Base-by-base conservation (phyloP, 2,329 filamentous ascomycete genomes). In the Chrysosporium queenslandicum region DNA sequence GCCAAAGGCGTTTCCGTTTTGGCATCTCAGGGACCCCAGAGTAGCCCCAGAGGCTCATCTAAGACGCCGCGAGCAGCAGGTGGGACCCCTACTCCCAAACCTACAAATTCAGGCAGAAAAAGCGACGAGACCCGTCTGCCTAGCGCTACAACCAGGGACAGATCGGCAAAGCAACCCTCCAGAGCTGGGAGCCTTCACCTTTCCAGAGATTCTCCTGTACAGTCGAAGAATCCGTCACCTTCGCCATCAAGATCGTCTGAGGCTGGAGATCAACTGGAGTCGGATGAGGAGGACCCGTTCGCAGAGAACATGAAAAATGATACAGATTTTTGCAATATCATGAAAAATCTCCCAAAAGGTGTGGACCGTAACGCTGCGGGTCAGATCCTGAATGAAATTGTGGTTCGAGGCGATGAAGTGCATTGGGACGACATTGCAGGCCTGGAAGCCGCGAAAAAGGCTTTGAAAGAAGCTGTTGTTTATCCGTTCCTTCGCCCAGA, bases 401-500 rank as follows among this genome's bases (percentile, higher is more conserved):
- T 98, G 2, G 84, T 97, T 12, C 82, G 91, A 57, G 92, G 92
- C 5, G 92, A 98, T 61, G 86, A 94, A 64, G 92, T 98, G 1
- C 87, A 86, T 61, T 98, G 92, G 92, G 79, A 81, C 45, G 92
- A 98, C 64, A 86, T 98, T 53, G 90, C 92, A 0, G 92, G 92
- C 0, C 73, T 98, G 3, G 87, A 95, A 46, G 78, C 86, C 50
- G 92, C 92, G 30, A 98, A 98, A 65, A 87, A 82, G 52, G 90
- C 92, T 0, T 72, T 98, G 46, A 91, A 94, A 63, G 92, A 98
- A 69, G 89, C 89, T 0, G 92, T 98, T 1, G 91, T 98, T 1
- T 98, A 98, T 62, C 92, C 92, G 0, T 97, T 98, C 65, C 73
- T 98, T 9, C 85, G 92, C 1, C 92, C 92, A 1, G 92, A 98